A percentile compares a stretch with the other conserved stretches of the same genome.
phyloP scores from a whole-genome alignment of 306 rosid genomes.

The Corylus americana region DNA sequence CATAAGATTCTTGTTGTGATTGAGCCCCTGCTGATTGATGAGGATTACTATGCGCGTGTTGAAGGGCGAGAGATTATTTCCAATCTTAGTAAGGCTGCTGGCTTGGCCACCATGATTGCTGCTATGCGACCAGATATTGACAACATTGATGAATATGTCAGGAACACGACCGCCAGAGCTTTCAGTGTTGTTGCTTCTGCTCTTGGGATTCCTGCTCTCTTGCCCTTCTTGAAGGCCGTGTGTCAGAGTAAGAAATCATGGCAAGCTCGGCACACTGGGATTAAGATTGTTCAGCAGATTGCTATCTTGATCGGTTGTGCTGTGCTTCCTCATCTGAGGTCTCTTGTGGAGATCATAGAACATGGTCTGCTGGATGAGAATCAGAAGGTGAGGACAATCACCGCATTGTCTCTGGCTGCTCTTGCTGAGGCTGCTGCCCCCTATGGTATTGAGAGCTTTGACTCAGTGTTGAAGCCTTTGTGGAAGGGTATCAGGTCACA shows the following conservation, averaged over 20 bases:
- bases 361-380: conserved; percentile 92
- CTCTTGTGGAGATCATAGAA: conserved; percentile 89
- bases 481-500: conserved; percentile 98
- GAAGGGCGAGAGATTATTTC: conserved; percentile 95
- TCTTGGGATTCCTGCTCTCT: conserved; percentile 87
- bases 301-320: conserved; percentile 97
- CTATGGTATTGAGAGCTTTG: conserved; percentile 95
- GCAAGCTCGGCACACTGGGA: conserved; percentile 97
- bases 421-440: conserved; percentile 99
- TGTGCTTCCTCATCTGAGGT: conserved; percentile 84
- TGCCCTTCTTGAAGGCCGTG: conserved; percentile 92
- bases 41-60: conserved; percentile 96
- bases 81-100: conserved; percentile 97
- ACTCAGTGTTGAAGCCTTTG: conserved; percentile 84
- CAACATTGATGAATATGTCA: conserved; percentile 88
- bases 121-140: conserved; percentile 99
- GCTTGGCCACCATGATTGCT: conserved; percentile 97
- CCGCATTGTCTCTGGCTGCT: conserved; percentile 92
- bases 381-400: conserved; percentile 93
- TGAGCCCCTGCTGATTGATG: conserved; percentile 93
- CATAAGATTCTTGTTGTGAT: conserved; percentile 97
- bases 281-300: conserved; percentile 97
- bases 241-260: conserved; percentile 99
- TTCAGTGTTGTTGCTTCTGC: conserved; percentile 98
- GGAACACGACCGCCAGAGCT: conserved; percentile 94